These are phyloP conservation scores for Gloeopeniophorella convolvens DNA, from an alignment of 768 basidiomycete genomes.

Conservation along the genomic window DNA sequence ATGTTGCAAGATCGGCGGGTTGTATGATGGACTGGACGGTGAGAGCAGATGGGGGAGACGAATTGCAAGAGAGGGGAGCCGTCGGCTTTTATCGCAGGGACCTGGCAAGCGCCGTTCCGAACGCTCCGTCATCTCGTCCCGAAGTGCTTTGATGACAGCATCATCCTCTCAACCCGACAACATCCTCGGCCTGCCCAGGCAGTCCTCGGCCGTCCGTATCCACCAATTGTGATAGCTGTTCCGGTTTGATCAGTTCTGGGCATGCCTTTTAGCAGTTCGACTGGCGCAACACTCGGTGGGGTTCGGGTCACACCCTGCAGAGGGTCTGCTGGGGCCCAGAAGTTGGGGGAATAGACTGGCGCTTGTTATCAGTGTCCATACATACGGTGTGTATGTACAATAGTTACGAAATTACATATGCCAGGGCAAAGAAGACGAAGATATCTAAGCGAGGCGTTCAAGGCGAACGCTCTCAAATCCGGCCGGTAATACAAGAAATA, in stretches of 20 bases:
- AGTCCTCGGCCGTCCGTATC: too few relatives aligned
- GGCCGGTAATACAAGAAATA: neutral
- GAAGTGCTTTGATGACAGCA: slow-evolving; percentile 1
- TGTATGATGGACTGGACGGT: neutral
- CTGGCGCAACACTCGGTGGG: too few relatives aligned
- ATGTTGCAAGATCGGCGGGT: slow-evolving; percentile 32
- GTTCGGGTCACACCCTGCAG: too few relatives aligned
- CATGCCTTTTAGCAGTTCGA: too few relatives aligned
- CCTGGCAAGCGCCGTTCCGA: slow-evolving; percentile 16
- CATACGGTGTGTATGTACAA: too few relatives aligned
- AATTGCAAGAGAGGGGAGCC: neutral
- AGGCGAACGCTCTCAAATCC: neutral
- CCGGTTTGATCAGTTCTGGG: too few relatives aligned
- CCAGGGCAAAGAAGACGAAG: neutral
- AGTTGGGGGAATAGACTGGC: too few relatives aligned
- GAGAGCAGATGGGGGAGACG: slow-evolving; percentile 4
- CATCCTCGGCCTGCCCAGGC: too few relatives aligned
- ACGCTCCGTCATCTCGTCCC: slow-evolving; percentile 5
- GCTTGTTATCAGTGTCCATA: too few relatives aligned
- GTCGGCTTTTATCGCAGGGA: neutral
- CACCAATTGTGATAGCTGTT: too few relatives aligned
- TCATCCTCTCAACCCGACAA: too few relatives aligned
- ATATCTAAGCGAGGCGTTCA: neutral
- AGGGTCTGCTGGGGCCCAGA: too few relatives aligned
- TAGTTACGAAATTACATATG: neutral